Evolutionary conservation across 2,329 filamentous ascomycete species (phyloP), one percentile per base, ranked within the genome.

Genomic region (Setomelanomma holmii): DNA sequence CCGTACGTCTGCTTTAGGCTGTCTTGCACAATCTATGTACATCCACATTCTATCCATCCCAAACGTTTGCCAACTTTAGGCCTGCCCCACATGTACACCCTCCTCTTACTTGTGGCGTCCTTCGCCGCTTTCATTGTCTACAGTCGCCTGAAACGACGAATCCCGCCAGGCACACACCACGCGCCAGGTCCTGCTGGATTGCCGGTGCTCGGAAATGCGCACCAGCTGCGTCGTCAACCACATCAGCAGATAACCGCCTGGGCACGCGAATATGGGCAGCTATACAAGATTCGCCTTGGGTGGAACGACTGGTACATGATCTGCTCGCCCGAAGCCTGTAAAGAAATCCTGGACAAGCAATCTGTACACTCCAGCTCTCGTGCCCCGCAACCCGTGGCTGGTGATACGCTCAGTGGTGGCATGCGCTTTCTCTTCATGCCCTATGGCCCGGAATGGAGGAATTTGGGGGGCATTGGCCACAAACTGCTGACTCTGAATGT

Each of bases 301-400:
- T 78, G 76, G 74, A 71, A 79, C 40, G 72, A 78, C 51, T 81
- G 77, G 76, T 74, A 79, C 16, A 67, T 79, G 51, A 57, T 81
- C 22, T 79, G 78, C 60, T 76, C 63, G 12, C 78, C 79, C 1
- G 67, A 72, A 20, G 79, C 77, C 0, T 71, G 80, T 6, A 75
- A 74, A 30, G 78, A 80, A 14, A 74, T 81, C 14, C 55, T 81
- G 22, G 77, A 80, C 47, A 76, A 76, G 50, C 70, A 74, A 40
- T 71, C 72, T 7, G 60, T 64, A 1, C 51, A 64, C 19, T 75
- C 75, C 2, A 75, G 72, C 7, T 75, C 72, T 16, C 67, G 74
- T 38, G 49, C 63, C 12, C 77, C 76, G 4, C 56, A 68, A 22
- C 78, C 77, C 0, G 67, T 80, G n/a, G 72, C 66, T 12, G 67